Base-by-base conservation (phyloP, 768 basidiomycete genomes). In the Lactifluus piperatus region DNA sequence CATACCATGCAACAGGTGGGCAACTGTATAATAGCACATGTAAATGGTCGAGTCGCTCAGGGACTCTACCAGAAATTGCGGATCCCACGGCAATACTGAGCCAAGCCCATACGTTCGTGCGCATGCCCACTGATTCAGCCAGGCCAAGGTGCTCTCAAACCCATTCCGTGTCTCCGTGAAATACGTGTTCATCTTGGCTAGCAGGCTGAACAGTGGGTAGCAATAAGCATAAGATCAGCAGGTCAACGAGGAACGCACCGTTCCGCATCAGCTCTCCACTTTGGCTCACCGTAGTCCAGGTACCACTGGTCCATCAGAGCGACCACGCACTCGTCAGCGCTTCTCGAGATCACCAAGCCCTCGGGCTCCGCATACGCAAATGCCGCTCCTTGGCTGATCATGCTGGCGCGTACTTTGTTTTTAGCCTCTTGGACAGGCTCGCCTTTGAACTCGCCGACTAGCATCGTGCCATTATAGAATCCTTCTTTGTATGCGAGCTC, bases 271-370 rank as follows among this genome's bases (percentile, higher is more conserved):
- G 79, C 81, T 71, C 86, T 89, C 97, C 97, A 99, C n/a, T 71
- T 69, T 1, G 82, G 71, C 75, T 97, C 93, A 66, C 95, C 97
- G 67, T 97, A 99, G 72, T 98, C 93, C 71, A 98, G 74, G 72
- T 98, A 99, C 94, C 95, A 99, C 73, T 99, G 97, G 70, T 99
- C 97, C 83, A 94, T 94, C 64, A 99, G 75, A 3, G 95, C 94
- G 58, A 99, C 93, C 20, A 97, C 90, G 75, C 97, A 99, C 73
- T 97, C 95, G 68, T 99, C 97, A n/a, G 81, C 84, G 71, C 88
- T 92, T 45, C 95, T 79, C 46, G 87, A 91, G 67, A 94, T 82
- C 67, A 97, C 87, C 64, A 91, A 70, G 56, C 88, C 88, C 72
- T 98, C 94, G 0, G 95, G 95, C 73, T 98, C 95, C 10, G 94